Percentiles rank a stretch among this genome's conserved stretches.
phyloP scores from a whole-genome alignment of 495 filamentous ascomycete species.

The Penicillium argentinense region DNA sequence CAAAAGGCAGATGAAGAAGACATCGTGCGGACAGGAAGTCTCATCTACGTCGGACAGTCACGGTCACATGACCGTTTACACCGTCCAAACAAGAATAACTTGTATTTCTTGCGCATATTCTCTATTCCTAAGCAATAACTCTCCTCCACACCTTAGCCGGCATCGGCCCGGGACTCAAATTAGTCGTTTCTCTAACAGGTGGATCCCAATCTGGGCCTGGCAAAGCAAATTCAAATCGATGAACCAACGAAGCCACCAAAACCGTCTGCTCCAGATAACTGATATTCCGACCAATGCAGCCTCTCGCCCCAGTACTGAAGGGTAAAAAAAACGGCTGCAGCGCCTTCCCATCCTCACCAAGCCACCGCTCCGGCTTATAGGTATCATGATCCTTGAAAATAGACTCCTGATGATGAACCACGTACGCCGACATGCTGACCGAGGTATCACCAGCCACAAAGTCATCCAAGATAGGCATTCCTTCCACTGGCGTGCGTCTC shows the following conservation, averaged over 20 bases:
- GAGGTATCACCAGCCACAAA: conserved; percentile 3
- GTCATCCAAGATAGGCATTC: conserved; percentile 25
- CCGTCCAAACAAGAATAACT: too few relatives aligned
- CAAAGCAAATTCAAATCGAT: conserved; percentile 38
- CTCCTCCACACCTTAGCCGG: conserved; percentile 31
- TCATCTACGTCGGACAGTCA: too few relatives aligned
- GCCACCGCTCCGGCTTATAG: conserved; percentile 32
- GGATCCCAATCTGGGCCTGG: conserved; percentile 28
- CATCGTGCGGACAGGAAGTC: too few relatives aligned
- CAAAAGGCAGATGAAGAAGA: too few relatives aligned
- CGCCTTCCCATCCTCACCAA: conserved; percentile 26
- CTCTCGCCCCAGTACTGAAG: conserved; percentile 40
- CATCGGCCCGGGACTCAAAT: conserved; percentile 27
- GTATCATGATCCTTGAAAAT: conserved; percentile 22
- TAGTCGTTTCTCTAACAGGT: conserved; percentile 21
- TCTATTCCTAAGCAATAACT: too few relatives aligned
- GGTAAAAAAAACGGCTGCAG: conserved; percentile 37
- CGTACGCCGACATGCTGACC: conserved; percentile 4
- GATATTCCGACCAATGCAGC: conserved; percentile 47
- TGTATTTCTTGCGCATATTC: too few relatives aligned
- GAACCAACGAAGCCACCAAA: conserved; percentile 33
- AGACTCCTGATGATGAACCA: conserved; percentile 23
- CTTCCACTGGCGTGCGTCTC: conserved; percentile 16
- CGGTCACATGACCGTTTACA: too few relatives aligned
- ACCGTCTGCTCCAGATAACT: conserved; percentile 40